Evolutionary conservation across 148 eudicot species (phyloP).

Genomic region (Gaultheria prostrata): DNA sequence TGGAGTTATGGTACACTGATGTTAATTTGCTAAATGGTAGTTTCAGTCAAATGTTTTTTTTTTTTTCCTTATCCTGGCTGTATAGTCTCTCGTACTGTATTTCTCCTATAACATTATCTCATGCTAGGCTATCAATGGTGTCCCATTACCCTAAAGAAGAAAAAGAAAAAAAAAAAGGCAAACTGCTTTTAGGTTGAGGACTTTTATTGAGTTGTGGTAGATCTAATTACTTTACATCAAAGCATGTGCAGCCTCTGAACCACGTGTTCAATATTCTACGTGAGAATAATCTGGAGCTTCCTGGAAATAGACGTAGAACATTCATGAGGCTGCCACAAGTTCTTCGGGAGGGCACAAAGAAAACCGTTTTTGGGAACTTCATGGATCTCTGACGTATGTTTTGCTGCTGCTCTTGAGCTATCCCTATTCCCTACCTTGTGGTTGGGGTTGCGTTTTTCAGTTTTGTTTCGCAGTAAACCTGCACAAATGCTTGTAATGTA

Average conservation of each 20-base stretch:
- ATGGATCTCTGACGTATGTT: conserved; percentile 42
- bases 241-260: conserved; percentile 64
- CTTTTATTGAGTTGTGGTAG: not conserved
- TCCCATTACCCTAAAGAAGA: too few relatives aligned
- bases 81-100: not conserved
- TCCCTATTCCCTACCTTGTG: not conserved
- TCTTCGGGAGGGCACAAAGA: conserved; percentile 94
- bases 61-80: not conserved
- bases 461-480: not conserved
- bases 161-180: too few relatives aligned
- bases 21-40: not conserved
- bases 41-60: not conserved
- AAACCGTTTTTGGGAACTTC: conserved; percentile 89
- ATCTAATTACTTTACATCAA: not conserved
- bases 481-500: not conserved
- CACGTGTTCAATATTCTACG: conserved; percentile 86
- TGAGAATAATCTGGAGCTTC: conserved; percentile 95
- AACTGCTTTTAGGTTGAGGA: not conserved
- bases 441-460: not conserved
- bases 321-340: conserved; percentile 99
- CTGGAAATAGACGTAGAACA: conserved; percentile 89
- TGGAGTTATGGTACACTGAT: not conserved
- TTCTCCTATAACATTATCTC: too few relatives aligned
- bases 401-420: not conserved
- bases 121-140: too few relatives aligned